Evolutionary conservation across 768 basidiomycete genomes (phyloP).

Genomic region (Wakefieldia striispora): DNA sequence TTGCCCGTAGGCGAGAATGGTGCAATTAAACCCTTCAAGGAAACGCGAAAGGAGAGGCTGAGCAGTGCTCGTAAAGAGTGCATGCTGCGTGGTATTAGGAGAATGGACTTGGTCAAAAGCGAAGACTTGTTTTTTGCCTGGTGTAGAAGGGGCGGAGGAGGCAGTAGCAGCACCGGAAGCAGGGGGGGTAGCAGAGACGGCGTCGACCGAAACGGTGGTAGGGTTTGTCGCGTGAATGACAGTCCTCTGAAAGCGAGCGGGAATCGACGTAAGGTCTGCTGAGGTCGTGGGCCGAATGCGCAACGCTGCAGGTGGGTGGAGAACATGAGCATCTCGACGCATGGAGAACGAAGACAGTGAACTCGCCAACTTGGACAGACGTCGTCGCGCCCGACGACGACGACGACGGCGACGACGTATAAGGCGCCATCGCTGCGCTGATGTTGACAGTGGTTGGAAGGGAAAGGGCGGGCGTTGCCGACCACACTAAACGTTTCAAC

Average conservation of each 20-base stretch:
- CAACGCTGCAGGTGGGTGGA: constrained; percentile 57
- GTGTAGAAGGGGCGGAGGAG: constrained; percentile 45
- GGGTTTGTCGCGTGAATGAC: constrained; percentile 76
- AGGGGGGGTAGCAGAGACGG: constrained; percentile 50
- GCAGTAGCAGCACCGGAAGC: constrained; percentile 49
- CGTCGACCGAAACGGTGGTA: constrained; percentile 83
- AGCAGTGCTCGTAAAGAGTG: constrained; percentile 82
- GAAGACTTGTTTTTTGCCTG: constrained; percentile 79
- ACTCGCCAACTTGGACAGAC: constrained; percentile 92
- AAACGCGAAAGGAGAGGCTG: constrained; percentile 84
- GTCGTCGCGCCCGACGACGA: constrained; percentile 67
- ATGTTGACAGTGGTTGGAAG: constrained; percentile 26
- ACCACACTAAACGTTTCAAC: constrained; percentile 16
- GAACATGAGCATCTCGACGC: neutral
- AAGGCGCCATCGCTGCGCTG: constrained; percentile 63
- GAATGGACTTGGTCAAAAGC: constrained; percentile 93
- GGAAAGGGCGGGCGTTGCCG: constrained; percentile 31
- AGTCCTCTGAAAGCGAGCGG: constrained; percentile 89
- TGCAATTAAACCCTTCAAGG: constrained; percentile 94
- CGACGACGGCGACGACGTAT: constrained; percentile 63
- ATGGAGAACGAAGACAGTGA: neutral
- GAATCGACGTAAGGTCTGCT: constrained; percentile 83
- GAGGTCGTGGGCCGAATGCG: constrained; percentile 86
- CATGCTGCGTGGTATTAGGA: constrained; percentile 81
- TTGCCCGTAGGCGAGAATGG: constrained; percentile 41